Conservation (phyloP, 805 yeast genomes). For the Saccharomycopsis fodiens region DNA sequence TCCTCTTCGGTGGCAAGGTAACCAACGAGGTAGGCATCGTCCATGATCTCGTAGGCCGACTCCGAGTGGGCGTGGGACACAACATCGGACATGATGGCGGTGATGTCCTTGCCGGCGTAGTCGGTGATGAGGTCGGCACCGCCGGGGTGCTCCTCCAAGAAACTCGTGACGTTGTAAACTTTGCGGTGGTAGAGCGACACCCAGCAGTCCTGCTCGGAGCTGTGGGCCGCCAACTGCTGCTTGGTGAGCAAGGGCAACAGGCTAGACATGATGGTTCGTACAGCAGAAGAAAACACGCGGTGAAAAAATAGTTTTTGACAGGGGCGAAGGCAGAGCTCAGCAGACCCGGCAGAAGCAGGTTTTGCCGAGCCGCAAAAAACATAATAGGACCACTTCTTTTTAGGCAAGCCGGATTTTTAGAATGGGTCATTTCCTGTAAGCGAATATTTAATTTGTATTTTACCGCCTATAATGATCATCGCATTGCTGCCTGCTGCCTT, state of each 20-base stretch:
- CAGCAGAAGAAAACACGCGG: neutral
- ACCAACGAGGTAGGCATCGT: slow-evolving; percentile 68
- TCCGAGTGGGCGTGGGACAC: slow-evolving; percentile 74
- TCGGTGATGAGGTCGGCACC: slow-evolving; percentile 52
- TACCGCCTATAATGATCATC: too few species aligned
- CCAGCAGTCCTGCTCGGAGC: slow-evolving; percentile 55
- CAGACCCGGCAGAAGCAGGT: neutral
- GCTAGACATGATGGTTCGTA: neutral
- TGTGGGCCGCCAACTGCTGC: slow-evolving; percentile 46
- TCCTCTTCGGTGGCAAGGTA: slow-evolving; percentile 77
- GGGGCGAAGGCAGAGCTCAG: too few species aligned
- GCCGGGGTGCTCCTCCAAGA: slow-evolving; percentile 67
- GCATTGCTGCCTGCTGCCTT: too few species aligned
- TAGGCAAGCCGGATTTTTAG: too few species aligned
- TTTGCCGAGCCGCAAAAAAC: too few species aligned
- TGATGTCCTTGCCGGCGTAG: slow-evolving; percentile 47
- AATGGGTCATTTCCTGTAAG: too few species aligned
- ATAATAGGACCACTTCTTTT: too few species aligned
- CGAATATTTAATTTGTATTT: too few species aligned
- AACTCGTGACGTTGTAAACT: slow-evolving; percentile 74
- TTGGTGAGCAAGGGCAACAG: slow-evolving; percentile 56
- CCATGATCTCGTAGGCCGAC: slow-evolving; percentile 77
- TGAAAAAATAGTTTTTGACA: neutral
- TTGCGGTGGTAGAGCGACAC: slow-evolving; percentile 74
- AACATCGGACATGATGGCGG: slow-evolving; percentile 41